Percentiles rank a stretch among this genome's conserved stretches.
phyloP scores from a whole-genome alignment of 192 early-diverging fungal genomes.

The Lunasporangiospora selenospora region DNA sequence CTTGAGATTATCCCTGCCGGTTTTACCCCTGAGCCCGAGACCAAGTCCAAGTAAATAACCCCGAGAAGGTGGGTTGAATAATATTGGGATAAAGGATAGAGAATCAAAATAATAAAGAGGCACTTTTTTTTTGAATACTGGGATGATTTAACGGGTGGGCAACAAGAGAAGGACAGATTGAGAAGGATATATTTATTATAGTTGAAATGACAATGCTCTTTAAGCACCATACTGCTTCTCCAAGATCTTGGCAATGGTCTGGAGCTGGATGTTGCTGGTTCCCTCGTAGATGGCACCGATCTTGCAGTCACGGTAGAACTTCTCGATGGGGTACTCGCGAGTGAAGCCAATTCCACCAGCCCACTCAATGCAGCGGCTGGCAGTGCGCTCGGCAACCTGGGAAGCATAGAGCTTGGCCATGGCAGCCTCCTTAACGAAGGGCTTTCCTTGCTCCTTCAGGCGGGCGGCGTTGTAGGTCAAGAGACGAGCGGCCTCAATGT shows the following conservation, averaged over 20 bases:
- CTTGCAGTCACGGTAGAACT: constrained; percentile 96
- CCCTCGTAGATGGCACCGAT: constrained; percentile 98
- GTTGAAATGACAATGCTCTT: background rate
- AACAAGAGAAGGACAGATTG: no score
- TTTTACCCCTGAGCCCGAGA: constrained; percentile 45
- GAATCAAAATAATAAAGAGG: no score
- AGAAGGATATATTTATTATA: background rate
- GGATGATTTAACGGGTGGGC: no score
- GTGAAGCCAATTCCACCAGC: constrained; percentile 98
- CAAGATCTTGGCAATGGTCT: constrained; percentile 81
- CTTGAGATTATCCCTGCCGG: constrained; percentile 29
- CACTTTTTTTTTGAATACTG: no score
- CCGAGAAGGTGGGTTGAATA: no score
- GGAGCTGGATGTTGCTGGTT: constrained; percentile 96
- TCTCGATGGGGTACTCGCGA: constrained; percentile 87
- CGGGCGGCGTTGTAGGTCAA: constrained; percentile 98
- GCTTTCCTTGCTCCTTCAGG: constrained; percentile 90
- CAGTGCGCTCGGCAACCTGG: constrained; percentile 91
- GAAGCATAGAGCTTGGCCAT: constrained; percentile 98
- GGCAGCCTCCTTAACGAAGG: constrained; percentile 95
- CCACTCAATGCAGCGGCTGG: constrained; percentile 95
- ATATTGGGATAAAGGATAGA: no score
- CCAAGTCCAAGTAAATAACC: constrained; percentile 27
- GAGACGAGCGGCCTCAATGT: constrained; percentile 96
- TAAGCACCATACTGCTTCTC: constrained; percentile 49